Percentiles rank a stretch among this genome's conserved stretches.
phyloP scores from a whole-genome alignment of 345 rosid species.

The Melaleuca alternifolia region DNA sequence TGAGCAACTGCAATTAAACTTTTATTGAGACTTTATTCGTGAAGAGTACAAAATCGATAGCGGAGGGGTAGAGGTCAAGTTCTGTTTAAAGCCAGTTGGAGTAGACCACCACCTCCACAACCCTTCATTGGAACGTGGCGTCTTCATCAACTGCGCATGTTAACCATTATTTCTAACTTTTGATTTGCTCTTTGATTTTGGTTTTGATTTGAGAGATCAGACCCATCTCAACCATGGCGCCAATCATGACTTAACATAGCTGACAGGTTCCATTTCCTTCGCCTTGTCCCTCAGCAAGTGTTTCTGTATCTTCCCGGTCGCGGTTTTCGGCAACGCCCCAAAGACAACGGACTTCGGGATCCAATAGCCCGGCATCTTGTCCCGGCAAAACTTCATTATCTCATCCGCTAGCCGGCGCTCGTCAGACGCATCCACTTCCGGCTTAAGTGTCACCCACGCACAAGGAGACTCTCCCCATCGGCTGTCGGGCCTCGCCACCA shows the following conservation, averaged over 20 bases:
- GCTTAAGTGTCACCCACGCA: constrained; percentile 3
- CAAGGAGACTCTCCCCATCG: constrained; percentile 7
- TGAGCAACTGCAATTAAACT: background rate
- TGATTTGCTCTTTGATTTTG: background rate
- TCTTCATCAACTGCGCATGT: background rate
- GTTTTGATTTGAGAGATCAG: background rate
- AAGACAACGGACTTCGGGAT: background rate
- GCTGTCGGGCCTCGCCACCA: constrained; percentile 4
- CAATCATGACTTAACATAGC: background rate
- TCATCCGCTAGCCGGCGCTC: background rate
- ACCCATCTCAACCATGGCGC: background rate
- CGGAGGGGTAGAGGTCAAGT: background rate
- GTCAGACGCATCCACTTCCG: background rate
- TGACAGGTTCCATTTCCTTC: background rate
- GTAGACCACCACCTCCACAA: background rate
- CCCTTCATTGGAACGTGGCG: background rate
- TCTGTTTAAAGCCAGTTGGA: background rate
- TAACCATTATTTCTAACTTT: background rate
- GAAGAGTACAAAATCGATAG: background rate
- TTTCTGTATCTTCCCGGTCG: background rate
- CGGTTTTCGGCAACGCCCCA: background rate
- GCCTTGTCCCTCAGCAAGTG: background rate
- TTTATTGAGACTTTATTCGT: background rate
- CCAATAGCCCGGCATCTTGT: background rate
- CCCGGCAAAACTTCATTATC: background rate